phyloP scores from a whole-genome alignment of 2,329 filamentous ascomycete species.

The Albifimbria verrucaria region DNA sequence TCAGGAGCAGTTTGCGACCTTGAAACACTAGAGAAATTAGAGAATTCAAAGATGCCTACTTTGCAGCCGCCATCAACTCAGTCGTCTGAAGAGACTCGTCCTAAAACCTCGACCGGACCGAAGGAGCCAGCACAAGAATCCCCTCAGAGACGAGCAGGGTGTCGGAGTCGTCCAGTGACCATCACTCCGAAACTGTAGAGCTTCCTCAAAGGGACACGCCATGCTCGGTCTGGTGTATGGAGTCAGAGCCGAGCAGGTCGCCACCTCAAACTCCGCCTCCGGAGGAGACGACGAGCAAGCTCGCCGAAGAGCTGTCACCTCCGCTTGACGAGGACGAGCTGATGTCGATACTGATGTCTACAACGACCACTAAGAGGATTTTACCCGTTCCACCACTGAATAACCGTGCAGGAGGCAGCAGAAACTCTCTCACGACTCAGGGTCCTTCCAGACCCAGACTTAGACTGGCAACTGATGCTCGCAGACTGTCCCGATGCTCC shows the following conservation, averaged over 20 bases:
- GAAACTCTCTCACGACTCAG: constrained; percentile 20
- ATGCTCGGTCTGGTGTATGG: constrained; percentile 8
- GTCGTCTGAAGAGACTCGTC: constrained; percentile 9
- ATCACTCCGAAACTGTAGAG: not conserved
- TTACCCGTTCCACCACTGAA: constrained; percentile 26
- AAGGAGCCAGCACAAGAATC: constrained; percentile 4
- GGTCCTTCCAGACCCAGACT: constrained; percentile 22
- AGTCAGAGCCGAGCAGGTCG: constrained; percentile 5
- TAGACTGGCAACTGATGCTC: constrained; percentile 13
- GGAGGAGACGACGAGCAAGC: constrained; percentile 11
- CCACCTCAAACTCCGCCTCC: constrained; percentile 7
- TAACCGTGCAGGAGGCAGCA: constrained; percentile 23
- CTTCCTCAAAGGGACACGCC: constrained; percentile 10
- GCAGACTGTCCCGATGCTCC: constrained; percentile 18
- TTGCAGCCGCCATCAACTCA: not conserved
- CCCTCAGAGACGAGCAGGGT: constrained; percentile 20
- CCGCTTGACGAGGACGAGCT: constrained; percentile 31
- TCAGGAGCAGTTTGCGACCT: no score
- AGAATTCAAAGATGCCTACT: not conserved
- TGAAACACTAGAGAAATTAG: constrained; percentile 2
- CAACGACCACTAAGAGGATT: constrained; percentile 15
- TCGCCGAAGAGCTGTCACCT: constrained; percentile 19
- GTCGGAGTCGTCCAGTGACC: constrained; percentile 19
- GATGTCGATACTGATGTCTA: constrained; percentile 24
- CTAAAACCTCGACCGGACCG: constrained; percentile 8